Evolutionary conservation across 371 early-diverging fungal species (phyloP).

Genomic region (Mucor saturninus): DNA sequence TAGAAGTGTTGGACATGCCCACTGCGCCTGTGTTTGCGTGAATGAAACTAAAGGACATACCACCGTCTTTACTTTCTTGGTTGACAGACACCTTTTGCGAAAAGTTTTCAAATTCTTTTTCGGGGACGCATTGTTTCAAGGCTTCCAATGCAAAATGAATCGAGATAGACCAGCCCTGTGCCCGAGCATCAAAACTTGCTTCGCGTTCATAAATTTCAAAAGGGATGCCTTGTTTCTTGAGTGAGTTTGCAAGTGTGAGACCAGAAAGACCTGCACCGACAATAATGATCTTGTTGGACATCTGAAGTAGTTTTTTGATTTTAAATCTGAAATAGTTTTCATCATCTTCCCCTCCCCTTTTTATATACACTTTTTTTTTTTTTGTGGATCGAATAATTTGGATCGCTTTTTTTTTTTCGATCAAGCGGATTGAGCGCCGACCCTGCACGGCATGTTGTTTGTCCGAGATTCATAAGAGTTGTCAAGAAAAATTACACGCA

Average conservation of each 20-base stretch:
- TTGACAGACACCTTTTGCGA: slow-evolving; percentile 12
- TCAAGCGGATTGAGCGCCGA: no score
- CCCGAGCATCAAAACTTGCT: slow-evolving; percentile 9
- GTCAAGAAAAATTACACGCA: neutral
- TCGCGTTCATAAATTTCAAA: slow-evolving; percentile 42
- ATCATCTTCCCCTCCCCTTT: no score
- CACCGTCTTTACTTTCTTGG: neutral
- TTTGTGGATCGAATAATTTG: no score
- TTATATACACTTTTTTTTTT: no score
- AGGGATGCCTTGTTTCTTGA: slow-evolving; percentile 28
- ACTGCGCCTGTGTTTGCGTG: slow-evolving; percentile 8
- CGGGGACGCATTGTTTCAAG: slow-evolving; percentile 9
- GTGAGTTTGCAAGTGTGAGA: slow-evolving; percentile 34
- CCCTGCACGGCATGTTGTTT: no score
- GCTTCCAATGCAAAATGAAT: slow-evolving; percentile 26
- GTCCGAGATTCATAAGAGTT: no score
- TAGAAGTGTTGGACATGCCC: neutral
- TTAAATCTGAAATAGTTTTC: neutral
- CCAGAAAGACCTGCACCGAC: slow-evolving; percentile 45
- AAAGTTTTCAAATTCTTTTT: slow-evolving; percentile 12
- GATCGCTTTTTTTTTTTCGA: no score
- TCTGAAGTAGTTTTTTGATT: neutral
- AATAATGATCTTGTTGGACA: slow-evolving; percentile 29
- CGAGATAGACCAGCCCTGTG: slow-evolving; percentile 36
- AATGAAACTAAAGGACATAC: slow-evolving; percentile 5